Conservation (phyloP, 73 alveolate species). For the Symbiodinium natans region DNA sequence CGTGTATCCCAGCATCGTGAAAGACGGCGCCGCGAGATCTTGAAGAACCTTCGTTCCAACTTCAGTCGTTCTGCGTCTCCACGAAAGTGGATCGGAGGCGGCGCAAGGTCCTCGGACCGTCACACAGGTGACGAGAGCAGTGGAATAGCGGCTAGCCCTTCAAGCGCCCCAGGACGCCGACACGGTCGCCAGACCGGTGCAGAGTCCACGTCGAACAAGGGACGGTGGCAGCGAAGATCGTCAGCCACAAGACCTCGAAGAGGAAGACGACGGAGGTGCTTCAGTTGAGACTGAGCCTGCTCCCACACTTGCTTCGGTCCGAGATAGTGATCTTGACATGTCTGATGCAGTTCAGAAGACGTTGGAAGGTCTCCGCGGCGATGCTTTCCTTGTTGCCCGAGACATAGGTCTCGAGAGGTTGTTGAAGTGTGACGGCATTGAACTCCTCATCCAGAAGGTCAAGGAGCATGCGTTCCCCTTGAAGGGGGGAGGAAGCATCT, state of each 20-base stretch:
- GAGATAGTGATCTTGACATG: neutral
- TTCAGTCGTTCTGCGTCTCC: neutral
- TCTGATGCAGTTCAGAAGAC: neutral
- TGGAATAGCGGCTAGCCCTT: too few species aligned
- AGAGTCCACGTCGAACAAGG: too few species aligned
- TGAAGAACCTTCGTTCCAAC: neutral
- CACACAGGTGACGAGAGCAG: too few species aligned
- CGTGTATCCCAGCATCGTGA: neutral
- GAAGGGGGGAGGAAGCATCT: neutral
- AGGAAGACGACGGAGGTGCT: neutral
- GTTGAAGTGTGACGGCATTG: neutral
- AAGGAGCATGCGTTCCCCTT: neutral
- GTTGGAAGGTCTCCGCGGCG: conserved; percentile 33
- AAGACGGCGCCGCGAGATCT: neutral
- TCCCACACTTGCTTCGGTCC: neutral
- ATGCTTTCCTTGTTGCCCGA: conserved; percentile 7
- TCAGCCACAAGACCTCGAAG: neutral
- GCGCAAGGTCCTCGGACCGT: too few species aligned
- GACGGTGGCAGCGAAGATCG: neutral
- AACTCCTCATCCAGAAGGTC: too few species aligned
- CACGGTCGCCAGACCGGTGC: too few species aligned
- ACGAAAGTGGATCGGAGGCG: too few species aligned
- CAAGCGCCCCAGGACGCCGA: too few species aligned
- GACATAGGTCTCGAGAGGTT: conserved; percentile 14
- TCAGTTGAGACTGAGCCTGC: neutral